Conservation (phyloP, 2,329 filamentous ascomycete species). For the Fusarium coicis region DNA sequence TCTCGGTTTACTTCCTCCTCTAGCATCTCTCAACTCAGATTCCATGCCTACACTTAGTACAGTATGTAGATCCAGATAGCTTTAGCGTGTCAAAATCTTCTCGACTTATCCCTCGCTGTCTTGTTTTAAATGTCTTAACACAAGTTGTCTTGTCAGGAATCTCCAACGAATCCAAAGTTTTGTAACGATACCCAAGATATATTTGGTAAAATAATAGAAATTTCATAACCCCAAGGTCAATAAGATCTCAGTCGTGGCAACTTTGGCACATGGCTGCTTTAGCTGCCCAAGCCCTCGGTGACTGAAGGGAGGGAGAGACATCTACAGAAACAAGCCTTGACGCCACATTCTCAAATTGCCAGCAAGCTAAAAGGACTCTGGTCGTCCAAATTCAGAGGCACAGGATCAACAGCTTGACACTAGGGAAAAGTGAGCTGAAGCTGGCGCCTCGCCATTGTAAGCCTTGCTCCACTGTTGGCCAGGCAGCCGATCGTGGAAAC, state of each 20-base stretch:
- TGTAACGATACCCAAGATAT: neutral
- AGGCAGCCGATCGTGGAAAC: neutral
- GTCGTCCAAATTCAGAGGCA: conserved; percentile 1
- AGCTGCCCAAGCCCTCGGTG: conserved; percentile 28
- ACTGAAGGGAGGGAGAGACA: conserved; percentile 18
- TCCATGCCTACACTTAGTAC: conserved; percentile 1
- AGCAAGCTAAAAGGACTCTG: conserved; percentile 21
- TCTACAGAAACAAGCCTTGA: conserved; percentile 7
- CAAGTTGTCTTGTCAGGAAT: neutral
- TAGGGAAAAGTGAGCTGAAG: neutral
- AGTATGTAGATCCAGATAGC: conserved; percentile 12
- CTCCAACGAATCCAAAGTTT: neutral
- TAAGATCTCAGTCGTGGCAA: neutral
- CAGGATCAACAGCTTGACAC: neutral
- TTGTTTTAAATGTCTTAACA: conserved; percentile 8
- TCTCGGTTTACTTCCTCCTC: conserved; percentile 19
- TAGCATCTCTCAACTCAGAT: neutral
- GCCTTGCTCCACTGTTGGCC: neutral
- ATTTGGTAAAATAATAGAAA: neutral
- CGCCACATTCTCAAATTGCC: conserved; percentile 18
- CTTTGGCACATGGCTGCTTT: conserved; percentile 8
- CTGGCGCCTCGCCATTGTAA: neutral
- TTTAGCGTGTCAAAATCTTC: conserved; percentile 14
- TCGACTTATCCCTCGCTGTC: neutral
- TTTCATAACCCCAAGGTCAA: neutral